Evolutionary conservation across 495 filamentous ascomycete species (phyloP).

Genomic region (Xylaria castorea): DNA sequence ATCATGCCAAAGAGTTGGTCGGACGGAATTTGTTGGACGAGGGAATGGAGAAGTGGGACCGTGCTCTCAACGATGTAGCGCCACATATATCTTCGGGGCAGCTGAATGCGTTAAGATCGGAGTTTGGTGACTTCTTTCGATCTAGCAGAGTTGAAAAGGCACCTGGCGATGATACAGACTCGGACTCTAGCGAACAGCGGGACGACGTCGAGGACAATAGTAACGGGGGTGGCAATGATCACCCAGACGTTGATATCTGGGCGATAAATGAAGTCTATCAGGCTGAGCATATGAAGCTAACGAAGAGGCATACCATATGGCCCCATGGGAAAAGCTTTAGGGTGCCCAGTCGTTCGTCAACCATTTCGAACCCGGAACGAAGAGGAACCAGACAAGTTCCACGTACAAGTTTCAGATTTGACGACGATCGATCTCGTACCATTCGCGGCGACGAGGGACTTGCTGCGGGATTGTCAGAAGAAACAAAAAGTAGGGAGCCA

Average conservation of each 20-base stretch:
- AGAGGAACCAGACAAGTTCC: background rate
- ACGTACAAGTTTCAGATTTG: background rate
- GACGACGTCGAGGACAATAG: background rate
- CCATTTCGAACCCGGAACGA: background rate
- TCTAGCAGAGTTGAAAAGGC: background rate
- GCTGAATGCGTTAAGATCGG: background rate
- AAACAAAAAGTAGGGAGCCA: too few relatives aligned
- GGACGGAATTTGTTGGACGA: background rate
- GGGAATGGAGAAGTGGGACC: background rate
- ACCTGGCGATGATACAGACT: background rate
- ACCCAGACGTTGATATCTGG: background rate
- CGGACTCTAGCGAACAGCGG: background rate
- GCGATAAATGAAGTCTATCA: background rate
- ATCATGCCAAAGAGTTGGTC: background rate
- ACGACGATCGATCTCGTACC: background rate
- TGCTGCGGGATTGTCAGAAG: background rate
- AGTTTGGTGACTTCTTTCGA: background rate
- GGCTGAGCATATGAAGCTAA: background rate
- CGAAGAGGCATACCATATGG: background rate
- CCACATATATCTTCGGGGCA: background rate
- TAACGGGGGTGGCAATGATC: background rate
- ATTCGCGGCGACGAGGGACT: background rate
- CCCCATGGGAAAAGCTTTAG: background rate
- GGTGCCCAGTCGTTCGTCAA: background rate
- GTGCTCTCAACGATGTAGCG: background rate